Base-by-base conservation (phyloP, 345 rosid genomes). In the Citrus australasica region DNA sequence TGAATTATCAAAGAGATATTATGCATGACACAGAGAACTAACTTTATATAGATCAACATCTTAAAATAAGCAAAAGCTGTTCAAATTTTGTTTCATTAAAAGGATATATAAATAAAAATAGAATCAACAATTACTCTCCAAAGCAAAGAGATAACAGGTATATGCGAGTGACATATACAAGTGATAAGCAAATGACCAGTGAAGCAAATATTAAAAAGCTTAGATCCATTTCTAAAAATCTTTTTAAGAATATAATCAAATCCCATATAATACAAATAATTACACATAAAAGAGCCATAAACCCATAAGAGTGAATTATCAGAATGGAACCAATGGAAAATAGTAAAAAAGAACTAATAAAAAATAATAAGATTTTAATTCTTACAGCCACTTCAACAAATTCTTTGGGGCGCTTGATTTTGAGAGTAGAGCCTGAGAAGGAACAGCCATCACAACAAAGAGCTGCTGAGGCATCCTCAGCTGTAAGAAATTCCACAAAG, bases 401-500 rank as follows among this genome's bases (percentile, higher is more conserved):
- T 85, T 94, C 97, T 73, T 89, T 94, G 66, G 99, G 98, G 33
- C 95, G 95, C 80, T 94, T 89, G 78, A 94, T 86, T 87, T 85
- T 96, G 78, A 94, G 88, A 81, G 77, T 68, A 75, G 92, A 87
- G 42, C 92, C 97, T 73, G 78, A 88, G 80, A 92, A 89, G 74
- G 77, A 83, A 80, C 80, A 65, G 78, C 98, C 97, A 85, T 94
- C 92, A 77, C 89, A 86, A 77, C 90, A 90, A 82, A 94, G 93
- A 72, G 98, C 98, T 82, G 95, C 89, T 69, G 97, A 88, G 65
- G 98, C 97, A 90, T 96, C 98, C 84, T 94, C 91, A 24, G 98
- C 94, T 35, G 98, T 94, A 78, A 94, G 95, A 87, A 96, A 94
- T 84, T 96, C 99, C 59, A 94, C 88, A 82, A 96, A 79, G 40